Percentiles rank a stretch among this genome's conserved stretches.
These are phyloP conservation scores for Candida sithepensis DNA, from an alignment of 805 yeast species.

Conservation along the genomic window DNA sequence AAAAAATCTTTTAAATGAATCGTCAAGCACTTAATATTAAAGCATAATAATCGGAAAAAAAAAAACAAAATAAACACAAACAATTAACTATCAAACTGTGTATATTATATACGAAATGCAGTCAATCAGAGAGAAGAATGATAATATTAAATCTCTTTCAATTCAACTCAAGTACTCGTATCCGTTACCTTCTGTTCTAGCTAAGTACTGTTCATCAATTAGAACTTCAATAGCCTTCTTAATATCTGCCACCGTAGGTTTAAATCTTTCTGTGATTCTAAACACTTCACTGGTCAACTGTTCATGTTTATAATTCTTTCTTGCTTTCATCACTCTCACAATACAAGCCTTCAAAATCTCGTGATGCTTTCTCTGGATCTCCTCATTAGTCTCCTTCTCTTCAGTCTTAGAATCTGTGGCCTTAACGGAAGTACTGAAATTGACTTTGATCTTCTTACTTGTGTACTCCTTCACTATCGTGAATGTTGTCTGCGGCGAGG, in stretches of 20 bases:
- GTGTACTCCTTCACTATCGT: slow-evolving; percentile 78
- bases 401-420: slow-evolving; percentile 63
- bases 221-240: slow-evolving; percentile 81
- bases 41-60: too few relatives aligned
- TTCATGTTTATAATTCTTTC: slow-evolving; percentile 75
- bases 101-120: too few relatives aligned
- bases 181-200: slow-evolving; percentile 59
- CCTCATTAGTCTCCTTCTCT: slow-evolving; percentile 79
- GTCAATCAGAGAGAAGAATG: too few relatives aligned
- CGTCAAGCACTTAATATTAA: too few relatives aligned
- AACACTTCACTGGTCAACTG: slow-evolving; percentile 83
- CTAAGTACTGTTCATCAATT: slow-evolving; percentile 81
- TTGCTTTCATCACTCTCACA: slow-evolving; percentile 94
- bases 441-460: slow-evolving; percentile 79
- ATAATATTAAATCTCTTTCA: not conserved
- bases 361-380: slow-evolving; percentile 52
- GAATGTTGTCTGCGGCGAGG: slow-evolving; percentile 53
- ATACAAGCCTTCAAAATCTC: slow-evolving; percentile 87
- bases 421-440: slow-evolving; percentile 45
- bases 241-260: slow-evolving; percentile 80
- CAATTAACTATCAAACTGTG: too few relatives aligned
- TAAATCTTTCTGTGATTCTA: slow-evolving; percentile 80
- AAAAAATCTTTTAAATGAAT: too few relatives aligned
- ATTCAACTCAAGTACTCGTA: slow-evolving; percentile 75
- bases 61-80: too few relatives aligned